phyloP scores from a whole-genome alignment of 2,329 filamentous ascomycete genomes.

The Fragosphaeria purpurea region DNA sequence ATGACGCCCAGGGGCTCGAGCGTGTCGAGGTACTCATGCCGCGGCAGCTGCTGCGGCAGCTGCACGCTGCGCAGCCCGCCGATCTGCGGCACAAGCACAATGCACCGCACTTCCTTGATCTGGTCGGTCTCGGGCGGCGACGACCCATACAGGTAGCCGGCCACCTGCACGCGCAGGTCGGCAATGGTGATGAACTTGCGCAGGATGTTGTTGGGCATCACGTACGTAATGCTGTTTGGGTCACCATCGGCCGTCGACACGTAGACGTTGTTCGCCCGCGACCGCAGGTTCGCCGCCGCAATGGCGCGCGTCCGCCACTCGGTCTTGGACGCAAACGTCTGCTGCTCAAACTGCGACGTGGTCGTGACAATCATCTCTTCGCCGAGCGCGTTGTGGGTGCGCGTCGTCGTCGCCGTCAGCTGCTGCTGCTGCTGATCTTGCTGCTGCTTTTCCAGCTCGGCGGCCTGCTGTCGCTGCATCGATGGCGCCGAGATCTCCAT shows the following conservation, averaged over 20 bases:
- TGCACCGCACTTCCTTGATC: constrained; percentile 93
- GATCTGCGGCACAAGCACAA: constrained; percentile 96
- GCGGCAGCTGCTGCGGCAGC: constrained; percentile 77
- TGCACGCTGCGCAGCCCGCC: constrained; percentile 88
- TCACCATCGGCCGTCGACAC: constrained; percentile 93
- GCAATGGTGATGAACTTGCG: constrained; percentile 98
- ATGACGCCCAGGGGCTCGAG: constrained; percentile 92
- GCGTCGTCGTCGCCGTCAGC: constrained; percentile 91
- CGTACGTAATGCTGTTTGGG: constrained; percentile 84
- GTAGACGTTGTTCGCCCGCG: constrained; percentile 94
- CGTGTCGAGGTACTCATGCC: constrained; percentile 78
- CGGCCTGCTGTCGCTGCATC: constrained; percentile 95
- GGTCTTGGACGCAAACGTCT: constrained; percentile 96
- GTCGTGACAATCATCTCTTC: constrained; percentile 98
- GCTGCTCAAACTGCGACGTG: constrained; percentile 94
- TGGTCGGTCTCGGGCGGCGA: constrained; percentile 91
- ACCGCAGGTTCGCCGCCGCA: constrained; percentile 89
- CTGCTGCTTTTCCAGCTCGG: constrained; percentile 98
- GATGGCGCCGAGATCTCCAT: constrained; percentile 99
- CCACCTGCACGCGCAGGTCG: constrained; percentile 91
- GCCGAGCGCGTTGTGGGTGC: constrained; percentile 93
- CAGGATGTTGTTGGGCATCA: constrained; percentile 98
- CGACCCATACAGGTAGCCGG: constrained; percentile 86
- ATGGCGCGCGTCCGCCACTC: constrained; percentile 97
- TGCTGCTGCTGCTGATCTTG: constrained; percentile 75